Percentiles rank a stretch among this genome's conserved stretches.
Conservation (phyloP, 768 basidiomycete species). For the Serpula lacrymans region DNA sequence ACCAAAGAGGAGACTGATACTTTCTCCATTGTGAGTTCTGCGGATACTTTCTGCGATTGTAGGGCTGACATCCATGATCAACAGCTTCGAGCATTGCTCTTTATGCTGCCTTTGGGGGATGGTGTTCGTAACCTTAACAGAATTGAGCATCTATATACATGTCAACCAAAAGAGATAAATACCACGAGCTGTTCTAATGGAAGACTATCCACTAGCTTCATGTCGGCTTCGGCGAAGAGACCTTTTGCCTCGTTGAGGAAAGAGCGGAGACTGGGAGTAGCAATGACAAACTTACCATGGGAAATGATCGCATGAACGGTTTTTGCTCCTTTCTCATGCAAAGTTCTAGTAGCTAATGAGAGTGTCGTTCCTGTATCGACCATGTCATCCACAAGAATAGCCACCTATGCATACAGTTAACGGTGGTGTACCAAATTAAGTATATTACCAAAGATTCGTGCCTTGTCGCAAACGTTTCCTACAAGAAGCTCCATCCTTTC, state of each 20-base stretch:
- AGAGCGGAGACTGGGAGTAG: too few relatives aligned
- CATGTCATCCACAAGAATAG: constrained; percentile 98
- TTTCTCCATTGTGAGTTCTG: constrained; percentile 91
- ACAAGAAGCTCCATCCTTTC: constrained; percentile 93
- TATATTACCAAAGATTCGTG: constrained; percentile 17
- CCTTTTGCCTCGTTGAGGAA: constrained; percentile 42
- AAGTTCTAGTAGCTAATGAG: constrained; percentile 75
- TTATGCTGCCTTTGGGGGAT: constrained; percentile 79
- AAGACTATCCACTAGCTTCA: constrained; percentile 62
- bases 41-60: constrained; percentile 96
- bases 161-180: constrained; percentile 19
- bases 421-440: too few relatives aligned
- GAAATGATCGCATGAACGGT: constrained; percentile 86
- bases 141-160: background rate
- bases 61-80: constrained; percentile 86
- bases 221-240: constrained; percentile 72
- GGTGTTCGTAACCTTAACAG: constrained; percentile 84
- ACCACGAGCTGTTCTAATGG: constrained; percentile 88
- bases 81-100: constrained; percentile 65
- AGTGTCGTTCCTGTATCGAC: constrained; percentile 94
- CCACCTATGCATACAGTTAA: constrained; percentile 48
- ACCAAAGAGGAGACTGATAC: constrained; percentile 83
- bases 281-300: constrained; percentile 58
- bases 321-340: constrained; percentile 87
- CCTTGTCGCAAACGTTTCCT: constrained; percentile 91